phyloP scores from a whole-genome alignment of 192 early-diverging fungal genomes.

The Mortierella antarctica region DNA sequence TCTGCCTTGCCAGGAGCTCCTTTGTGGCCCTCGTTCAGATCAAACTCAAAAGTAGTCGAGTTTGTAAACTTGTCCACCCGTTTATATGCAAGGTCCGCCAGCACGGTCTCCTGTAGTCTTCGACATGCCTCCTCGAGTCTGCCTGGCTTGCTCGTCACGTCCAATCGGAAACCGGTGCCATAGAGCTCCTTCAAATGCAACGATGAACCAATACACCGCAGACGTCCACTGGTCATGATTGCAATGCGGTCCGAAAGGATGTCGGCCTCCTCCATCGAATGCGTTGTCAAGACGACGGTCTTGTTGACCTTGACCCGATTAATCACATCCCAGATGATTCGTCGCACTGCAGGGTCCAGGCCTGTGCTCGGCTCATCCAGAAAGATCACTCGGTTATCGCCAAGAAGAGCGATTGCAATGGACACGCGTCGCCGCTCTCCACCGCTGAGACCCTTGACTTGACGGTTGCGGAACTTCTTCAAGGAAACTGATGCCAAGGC shows the following conservation, averaged over 20 bases:
- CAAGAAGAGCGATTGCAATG: slow-evolving; percentile 66
- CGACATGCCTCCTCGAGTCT: slow-evolving; percentile 26
- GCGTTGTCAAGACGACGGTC: slow-evolving; percentile 70
- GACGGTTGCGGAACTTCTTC: slow-evolving; percentile 45
- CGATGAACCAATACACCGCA: slow-evolving; percentile 62
- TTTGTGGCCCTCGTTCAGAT: slow-evolving; percentile 46
- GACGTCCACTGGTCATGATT: slow-evolving; percentile 62
- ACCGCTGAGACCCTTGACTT: slow-evolving; percentile 57
- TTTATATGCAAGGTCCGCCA: slow-evolving; percentile 15
- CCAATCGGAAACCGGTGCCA: slow-evolving; percentile 66
- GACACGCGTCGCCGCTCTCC: slow-evolving; percentile 68
- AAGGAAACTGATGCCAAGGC: slow-evolving; percentile 45
- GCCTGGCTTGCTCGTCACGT: slow-evolving; percentile 24
- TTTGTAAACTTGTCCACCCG: slow-evolving; percentile 50
- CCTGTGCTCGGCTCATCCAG: slow-evolving; percentile 72
- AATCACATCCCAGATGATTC: slow-evolving; percentile 68
- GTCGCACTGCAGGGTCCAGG: slow-evolving; percentile 63
- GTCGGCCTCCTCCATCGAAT: slow-evolving; percentile 77
- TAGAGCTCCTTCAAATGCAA: slow-evolving; percentile 67
- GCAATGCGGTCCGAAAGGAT: slow-evolving; percentile 58
- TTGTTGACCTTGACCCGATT: slow-evolving; percentile 56
- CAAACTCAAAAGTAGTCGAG: slow-evolving; percentile 46
- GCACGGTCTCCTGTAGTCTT: slow-evolving; percentile 7
- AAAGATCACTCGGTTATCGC: slow-evolving; percentile 58
- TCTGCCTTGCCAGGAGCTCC: not conserved